These are phyloP conservation scores for Lanmaoa pseudosensibilis DNA, from an alignment of 768 basidiomycete species.

Conservation along the genomic window DNA sequence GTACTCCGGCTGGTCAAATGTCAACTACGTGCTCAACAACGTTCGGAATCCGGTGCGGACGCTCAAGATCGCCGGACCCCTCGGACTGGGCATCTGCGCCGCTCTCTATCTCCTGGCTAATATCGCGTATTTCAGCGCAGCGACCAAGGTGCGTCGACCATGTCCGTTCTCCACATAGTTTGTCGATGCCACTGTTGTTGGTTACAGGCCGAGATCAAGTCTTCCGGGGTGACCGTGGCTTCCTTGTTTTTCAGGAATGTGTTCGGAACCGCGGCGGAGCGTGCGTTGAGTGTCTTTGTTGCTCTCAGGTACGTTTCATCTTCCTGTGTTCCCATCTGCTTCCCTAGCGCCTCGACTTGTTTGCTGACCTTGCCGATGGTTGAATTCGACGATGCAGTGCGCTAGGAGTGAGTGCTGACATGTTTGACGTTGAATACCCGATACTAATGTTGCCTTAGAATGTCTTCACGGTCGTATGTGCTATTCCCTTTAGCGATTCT, in stretches of 20 bases:
- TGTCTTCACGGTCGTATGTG: conserved; percentile 32
- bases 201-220: conserved; percentile 43
- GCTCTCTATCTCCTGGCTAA: conserved; percentile 56
- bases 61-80: conserved; percentile 59
- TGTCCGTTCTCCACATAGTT: background rate
- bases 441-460: conserved; percentile 15
- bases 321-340: background rate
- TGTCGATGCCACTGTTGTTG: background rate
- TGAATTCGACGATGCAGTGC: conserved; percentile 25
- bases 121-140: conserved; percentile 52
- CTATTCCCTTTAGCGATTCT: background rate
- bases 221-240: conserved; percentile 55
- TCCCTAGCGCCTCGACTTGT: background rate
- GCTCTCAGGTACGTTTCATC: conserved; percentile 45
- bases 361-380: background rate
- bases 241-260: conserved; percentile 59
- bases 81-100: conserved; percentile 54
- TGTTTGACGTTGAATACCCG: background rate
- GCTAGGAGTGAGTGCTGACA: conserved; percentile 28
- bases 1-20: conserved; percentile 54
- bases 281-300: conserved; percentile 53
- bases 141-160: conserved; percentile 16
- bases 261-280: conserved; percentile 52
- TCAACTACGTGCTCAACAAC: conserved; percentile 47
- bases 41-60: conserved; percentile 60